Conservation (phyloP, 2,329 filamentous ascomycete genomes). For the Pseudocercospora musae region DNA sequence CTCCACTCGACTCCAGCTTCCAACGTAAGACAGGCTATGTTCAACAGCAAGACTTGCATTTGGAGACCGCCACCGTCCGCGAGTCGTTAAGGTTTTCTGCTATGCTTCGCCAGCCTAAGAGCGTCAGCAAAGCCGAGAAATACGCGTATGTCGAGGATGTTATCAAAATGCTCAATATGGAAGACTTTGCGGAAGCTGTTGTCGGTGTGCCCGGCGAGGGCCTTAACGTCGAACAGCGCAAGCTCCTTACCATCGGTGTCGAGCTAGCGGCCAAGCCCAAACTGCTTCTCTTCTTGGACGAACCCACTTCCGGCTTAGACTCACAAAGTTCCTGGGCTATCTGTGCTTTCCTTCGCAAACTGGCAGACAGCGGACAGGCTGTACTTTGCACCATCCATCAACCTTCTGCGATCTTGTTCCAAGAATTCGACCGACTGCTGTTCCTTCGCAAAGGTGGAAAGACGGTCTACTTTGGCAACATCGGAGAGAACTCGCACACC, state of each 20-base stretch:
- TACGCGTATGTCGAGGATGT: constrained; percentile 61
- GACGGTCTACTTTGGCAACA: constrained; percentile 49
- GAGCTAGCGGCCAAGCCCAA: constrained; percentile 48
- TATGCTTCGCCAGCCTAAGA: constrained; percentile 56
- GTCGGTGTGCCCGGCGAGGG: constrained; percentile 62
- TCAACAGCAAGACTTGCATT: constrained; percentile 63
- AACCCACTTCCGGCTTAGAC: constrained; percentile 59
- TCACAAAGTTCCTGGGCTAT: constrained; percentile 64
- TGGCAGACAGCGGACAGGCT: constrained; percentile 50
- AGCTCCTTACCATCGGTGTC: constrained; percentile 58
- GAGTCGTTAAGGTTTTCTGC: constrained; percentile 56
- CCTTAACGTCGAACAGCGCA: constrained; percentile 60
- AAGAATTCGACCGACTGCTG: constrained; percentile 45
- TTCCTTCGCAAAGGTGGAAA: constrained; percentile 45
- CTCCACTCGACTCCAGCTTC: constrained; percentile 55
- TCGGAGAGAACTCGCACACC: constrained; percentile 42
- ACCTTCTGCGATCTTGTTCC: constrained; percentile 45
- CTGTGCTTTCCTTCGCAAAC: constrained; percentile 58
- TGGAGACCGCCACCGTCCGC: constrained; percentile 55
- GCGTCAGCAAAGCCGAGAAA: constrained; percentile 56
- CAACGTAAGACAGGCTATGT: constrained; percentile 66
- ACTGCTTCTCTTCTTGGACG: constrained; percentile 62
- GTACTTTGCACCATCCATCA: constrained; percentile 50
- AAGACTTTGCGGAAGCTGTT: constrained; percentile 60
- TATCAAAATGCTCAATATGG: constrained; percentile 65